These are phyloP conservation scores for Termitomyces sp. DNA, from an alignment of 768 basidiomycete species.

Conservation along the genomic window DNA sequence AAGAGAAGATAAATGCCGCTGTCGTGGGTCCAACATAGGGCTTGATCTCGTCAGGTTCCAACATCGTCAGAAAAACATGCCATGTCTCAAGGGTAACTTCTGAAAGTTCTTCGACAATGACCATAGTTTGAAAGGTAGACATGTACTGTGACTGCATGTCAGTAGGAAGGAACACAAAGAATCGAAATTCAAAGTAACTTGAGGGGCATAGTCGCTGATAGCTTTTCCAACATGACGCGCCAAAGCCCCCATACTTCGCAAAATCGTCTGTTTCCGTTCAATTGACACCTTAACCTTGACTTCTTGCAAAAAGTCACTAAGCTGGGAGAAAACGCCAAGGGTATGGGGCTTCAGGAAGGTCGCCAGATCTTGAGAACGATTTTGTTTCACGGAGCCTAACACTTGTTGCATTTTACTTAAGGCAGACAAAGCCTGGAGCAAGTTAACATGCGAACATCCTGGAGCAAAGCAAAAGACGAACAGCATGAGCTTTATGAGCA, in stretches of 20 bases:
- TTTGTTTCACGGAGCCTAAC: slow-evolving; percentile 25
- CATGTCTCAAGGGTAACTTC: slow-evolving; percentile 78
- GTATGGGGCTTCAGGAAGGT: slow-evolving; percentile 70
- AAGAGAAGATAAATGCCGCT: slow-evolving; percentile 75
- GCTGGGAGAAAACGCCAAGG: slow-evolving; percentile 77
- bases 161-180: background rate
- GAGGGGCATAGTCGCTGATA: slow-evolving; percentile 77
- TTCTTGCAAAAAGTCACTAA: slow-evolving; percentile 87
- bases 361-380: slow-evolving; percentile 36
- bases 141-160: slow-evolving; percentile 60
- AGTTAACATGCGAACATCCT: background rate
- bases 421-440: slow-evolving; percentile 29
- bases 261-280: slow-evolving; percentile 65
- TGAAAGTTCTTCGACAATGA: slow-evolving; percentile 69
- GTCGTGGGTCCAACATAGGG: slow-evolving; percentile 84
- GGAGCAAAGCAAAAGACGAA: slow-evolving; percentile 24
- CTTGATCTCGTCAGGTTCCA: slow-evolving; percentile 67
- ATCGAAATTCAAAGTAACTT: slow-evolving; percentile 45
- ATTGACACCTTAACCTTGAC: slow-evolving; percentile 71
- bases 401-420: slow-evolving; percentile 42
- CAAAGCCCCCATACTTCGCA: slow-evolving; percentile 73
- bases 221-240: slow-evolving; percentile 65
- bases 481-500: slow-evolving; percentile 44
- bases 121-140: slow-evolving; percentile 90
- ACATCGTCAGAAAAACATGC: slow-evolving; percentile 66